Percentiles rank a stretch among this genome's conserved stretches.
Conservation (phyloP, 371 early-diverging fungal species). For the Circinella minor region DNA sequence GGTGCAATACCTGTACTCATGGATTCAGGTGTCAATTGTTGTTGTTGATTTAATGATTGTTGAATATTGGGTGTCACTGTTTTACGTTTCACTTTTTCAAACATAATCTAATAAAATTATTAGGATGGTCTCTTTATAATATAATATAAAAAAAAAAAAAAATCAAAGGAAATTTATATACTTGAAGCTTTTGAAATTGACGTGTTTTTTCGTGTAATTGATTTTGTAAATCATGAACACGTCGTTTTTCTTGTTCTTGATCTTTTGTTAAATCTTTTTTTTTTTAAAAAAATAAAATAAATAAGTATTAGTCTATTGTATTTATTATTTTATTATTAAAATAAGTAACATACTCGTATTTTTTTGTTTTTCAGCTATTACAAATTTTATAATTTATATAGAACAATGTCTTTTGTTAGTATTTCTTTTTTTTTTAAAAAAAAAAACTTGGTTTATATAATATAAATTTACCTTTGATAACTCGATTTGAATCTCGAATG, state of each 20-base stretch:
- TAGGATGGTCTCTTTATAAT: too few species aligned
- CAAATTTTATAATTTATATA: background rate
- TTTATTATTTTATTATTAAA: background rate
- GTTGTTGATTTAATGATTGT: constrained; percentile 17
- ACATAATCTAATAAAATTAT: constrained; percentile 52
- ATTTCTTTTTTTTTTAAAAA: background rate
- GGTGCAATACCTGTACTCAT: background rate
- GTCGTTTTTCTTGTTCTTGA: constrained; percentile 61
- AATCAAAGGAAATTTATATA: constrained; percentile 8
- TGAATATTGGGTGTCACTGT: constrained; percentile 40
- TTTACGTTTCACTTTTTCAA: constrained; percentile 64
- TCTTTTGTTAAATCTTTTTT: constrained; percentile 45
- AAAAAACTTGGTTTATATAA: background rate
- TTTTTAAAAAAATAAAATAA: too few species aligned
- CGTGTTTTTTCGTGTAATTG: constrained; percentile 67
- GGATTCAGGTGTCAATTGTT: background rate
- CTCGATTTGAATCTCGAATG: constrained; percentile 55
- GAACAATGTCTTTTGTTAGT: background rate
- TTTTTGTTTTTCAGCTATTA: constrained; percentile 25
- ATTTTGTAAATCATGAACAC: constrained; percentile 51
- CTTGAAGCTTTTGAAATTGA: constrained; percentile 73
- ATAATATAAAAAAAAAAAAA: background rate
- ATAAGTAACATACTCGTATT: constrained; percentile 12
- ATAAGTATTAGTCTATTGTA: too few species aligned
- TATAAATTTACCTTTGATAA: constrained; percentile 50